Base-by-base conservation (phyloP, 768 basidiomycete species). In the Phaffia tasmanica region DNA sequence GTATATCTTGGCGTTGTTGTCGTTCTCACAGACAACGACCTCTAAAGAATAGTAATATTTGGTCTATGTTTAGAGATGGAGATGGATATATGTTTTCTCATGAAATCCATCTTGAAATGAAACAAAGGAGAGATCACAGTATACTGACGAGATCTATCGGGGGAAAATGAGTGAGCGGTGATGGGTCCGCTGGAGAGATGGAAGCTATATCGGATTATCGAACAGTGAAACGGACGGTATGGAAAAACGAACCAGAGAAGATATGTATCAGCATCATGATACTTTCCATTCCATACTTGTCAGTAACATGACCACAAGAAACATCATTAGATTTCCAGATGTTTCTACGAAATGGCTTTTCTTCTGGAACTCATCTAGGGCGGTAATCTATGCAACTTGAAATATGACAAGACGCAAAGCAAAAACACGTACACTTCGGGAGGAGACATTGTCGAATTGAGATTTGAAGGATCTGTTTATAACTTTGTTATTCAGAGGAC, bases 121-220 rank as follows among this genome's bases (percentile, higher is more conserved):
- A 32, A 46, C n/a, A 23, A 50, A 48, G 57, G 32, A 19, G 32
- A 49, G 3, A 2, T 18, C n/a, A 18, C 19, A 51, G 14, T 15
- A 30, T 32, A 82, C 89, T 77, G 72, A 97, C 94, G 87, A 69
- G 79, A 81, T 71, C 89, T 84, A 75, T 94, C 89, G 27, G 85
- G 85, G 72, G 85, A 93, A 83, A 98, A 98, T 1, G 89, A 82
- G 76, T 95, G 90, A 51, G 85, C 85, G 3, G 89, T 91, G 60
- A 99, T 82, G 35, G 93, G 90, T 0, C 82, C 82, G 72, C 89
- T 84, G n/a, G 87, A 81, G 57, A 97, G 81, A 62, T 82, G 82
- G 76, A 83, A 86, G 7, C 67, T 69, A 56, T 16, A 47, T 21
- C 21, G 23, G 35, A 15, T 48, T 7, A 49, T 29, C n/a, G 21